phyloP scores from a whole-genome alignment of 2,329 filamentous ascomycete species.

The Colletotrichum sp. region DNA sequence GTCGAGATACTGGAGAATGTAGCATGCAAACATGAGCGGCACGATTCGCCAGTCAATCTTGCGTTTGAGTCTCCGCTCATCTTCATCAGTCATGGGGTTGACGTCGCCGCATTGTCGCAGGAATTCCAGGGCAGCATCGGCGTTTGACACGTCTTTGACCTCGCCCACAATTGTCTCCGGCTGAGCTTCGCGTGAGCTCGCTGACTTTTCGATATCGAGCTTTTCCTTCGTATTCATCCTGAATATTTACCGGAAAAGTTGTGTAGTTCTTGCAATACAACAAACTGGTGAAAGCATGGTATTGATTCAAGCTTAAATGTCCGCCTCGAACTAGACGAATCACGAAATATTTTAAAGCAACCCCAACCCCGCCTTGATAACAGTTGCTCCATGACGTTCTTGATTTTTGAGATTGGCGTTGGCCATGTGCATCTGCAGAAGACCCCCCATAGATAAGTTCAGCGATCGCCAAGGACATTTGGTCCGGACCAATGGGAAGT shows the following conservation, averaged over 20 bases:
- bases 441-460: not conserved
- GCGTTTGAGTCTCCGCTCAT: conserved; percentile 9
- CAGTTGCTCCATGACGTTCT: not conserved
- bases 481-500: not conserved
- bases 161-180: conserved; percentile 2
- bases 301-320: not conserved
- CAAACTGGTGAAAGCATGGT: not conserved
- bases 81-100: not conserved
- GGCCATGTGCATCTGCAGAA: not conserved
- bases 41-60: conserved; percentile 25
- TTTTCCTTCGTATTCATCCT: not conserved
- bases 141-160: not conserved
- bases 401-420: not conserved
- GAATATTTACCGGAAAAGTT: not conserved
- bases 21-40: conserved; percentile 23
- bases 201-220: not conserved
- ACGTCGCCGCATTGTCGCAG: not conserved
- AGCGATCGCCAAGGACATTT: not conserved
- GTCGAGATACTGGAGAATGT: conserved; percentile 17
- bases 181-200: not conserved
- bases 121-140: conserved; percentile 1
- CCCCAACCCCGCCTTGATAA: not conserved
- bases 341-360: not conserved
- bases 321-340: not conserved
- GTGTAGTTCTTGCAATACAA: not conserved